A percentile compares a stretch with the other conserved stretches of the same genome.
These are phyloP conservation scores for Trichoderma citrinoviride DNA, from an alignment of 2,329 filamentous ascomycete genomes.

Conservation along the genomic window DNA sequence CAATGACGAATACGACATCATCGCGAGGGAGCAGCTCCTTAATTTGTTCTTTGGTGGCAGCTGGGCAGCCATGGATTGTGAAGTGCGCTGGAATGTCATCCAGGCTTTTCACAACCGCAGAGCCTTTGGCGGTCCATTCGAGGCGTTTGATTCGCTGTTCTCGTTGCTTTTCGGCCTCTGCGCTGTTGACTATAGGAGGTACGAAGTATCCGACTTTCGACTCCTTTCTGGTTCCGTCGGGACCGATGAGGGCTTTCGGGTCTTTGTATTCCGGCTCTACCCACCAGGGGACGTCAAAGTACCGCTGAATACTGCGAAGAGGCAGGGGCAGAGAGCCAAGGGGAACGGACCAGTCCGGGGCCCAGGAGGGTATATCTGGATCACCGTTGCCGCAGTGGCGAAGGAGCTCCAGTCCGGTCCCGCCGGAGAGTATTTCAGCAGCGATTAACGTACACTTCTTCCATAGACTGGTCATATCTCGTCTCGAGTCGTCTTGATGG, in stretches of 20 bases:
- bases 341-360: background rate
- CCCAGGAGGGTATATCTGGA: background rate
- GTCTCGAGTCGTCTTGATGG: background rate
- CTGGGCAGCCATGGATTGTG: background rate
- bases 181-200: background rate
- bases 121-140: background rate
- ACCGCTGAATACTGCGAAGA: background rate
- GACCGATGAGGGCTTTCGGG: background rate
- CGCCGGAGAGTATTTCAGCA: background rate
- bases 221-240: background rate
- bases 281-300: conserved; percentile 10
- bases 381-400: background rate
- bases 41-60: background rate
- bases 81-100: background rate
- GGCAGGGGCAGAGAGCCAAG: background rate
- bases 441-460: conserved; percentile 1
- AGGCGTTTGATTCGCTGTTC: conserved; percentile 5
- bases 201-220: background rate
- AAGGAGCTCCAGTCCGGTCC: background rate
- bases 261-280: background rate
- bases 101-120: background rate
- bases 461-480: background rate
- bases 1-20: background rate
- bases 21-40: background rate
- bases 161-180: background rate